Percentiles rank a stretch among this genome's conserved stretches.
These are phyloP conservation scores for Plectranthus barbatus DNA, from an alignment of 257 asterid species.

Conservation along the genomic window DNA sequence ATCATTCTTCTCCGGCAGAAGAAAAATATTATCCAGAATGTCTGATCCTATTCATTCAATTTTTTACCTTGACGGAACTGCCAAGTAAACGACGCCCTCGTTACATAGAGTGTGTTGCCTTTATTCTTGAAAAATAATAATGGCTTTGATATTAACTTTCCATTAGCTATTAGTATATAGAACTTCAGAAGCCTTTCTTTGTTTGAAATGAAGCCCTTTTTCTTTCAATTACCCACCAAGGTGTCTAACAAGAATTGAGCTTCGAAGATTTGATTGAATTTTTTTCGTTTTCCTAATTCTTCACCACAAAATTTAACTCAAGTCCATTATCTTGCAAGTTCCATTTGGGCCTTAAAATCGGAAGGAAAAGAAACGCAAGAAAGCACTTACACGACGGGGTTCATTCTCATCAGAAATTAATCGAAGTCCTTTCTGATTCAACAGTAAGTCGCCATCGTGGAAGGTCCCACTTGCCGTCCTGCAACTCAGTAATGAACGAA, in stretches of 20 bases:
- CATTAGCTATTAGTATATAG: not conserved
- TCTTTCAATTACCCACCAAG: no score
- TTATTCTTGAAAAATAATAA: not conserved
- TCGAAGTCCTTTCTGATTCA: slow-evolving; percentile 80
- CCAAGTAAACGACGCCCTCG: not conserved
- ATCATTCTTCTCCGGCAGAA: no score
- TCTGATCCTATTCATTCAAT: no score
- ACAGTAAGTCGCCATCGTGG: slow-evolving; percentile 78
- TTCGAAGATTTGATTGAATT: no score
- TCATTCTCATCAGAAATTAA: slow-evolving; percentile 60
- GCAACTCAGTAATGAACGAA: slow-evolving; percentile 11
- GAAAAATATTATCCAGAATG: no score
- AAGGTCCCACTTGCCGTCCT: slow-evolving; percentile 98
- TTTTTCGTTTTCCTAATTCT: no score
- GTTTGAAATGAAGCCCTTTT: not conserved
- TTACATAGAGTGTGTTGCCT: not conserved
- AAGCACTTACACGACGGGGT: slow-evolving; percentile 36
- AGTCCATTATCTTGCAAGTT: not conserved
- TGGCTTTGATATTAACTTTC: not conserved
- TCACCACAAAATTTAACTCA: no score
- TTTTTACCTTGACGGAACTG: not conserved
- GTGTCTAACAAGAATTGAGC: no score
- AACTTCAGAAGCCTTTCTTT: not conserved
- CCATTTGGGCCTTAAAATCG: not conserved
- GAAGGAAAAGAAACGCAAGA: not conserved